phyloP scores from a whole-genome alignment of 2,329 filamentous ascomycete species.

The Pseudopyricularia javanii region DNA sequence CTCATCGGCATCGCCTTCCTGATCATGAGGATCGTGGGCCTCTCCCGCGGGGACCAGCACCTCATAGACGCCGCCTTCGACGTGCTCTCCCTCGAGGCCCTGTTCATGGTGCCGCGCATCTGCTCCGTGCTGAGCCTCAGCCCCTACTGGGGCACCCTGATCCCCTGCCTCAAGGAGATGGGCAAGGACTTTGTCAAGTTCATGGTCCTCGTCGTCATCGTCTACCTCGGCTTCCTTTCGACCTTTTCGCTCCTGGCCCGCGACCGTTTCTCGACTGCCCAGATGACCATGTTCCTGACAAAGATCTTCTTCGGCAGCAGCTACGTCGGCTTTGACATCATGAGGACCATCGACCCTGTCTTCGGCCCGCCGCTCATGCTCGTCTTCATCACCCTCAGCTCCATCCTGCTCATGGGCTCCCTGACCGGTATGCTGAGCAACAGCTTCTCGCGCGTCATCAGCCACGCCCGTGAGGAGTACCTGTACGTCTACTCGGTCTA shows the following conservation, averaged over 20 bases:
- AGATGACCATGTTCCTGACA: slow-evolving; percentile 66
- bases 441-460: slow-evolving; percentile 55
- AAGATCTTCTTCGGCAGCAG: slow-evolving; percentile 74
- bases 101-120: slow-evolving; percentile 82
- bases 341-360: slow-evolving; percentile 42
- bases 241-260: slow-evolving; percentile 73
- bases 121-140: slow-evolving; percentile 79
- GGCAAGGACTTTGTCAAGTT: slow-evolving; percentile 86
- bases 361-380: slow-evolving; percentile 53
- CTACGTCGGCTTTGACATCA: slow-evolving; percentile 61
- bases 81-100: slow-evolving; percentile 74
- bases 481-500: slow-evolving; percentile 62
- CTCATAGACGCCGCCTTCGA: slow-evolving; percentile 78
- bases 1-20: slow-evolving; percentile 41
- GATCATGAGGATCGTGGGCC: slow-evolving; percentile 51
- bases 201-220: slow-evolving; percentile 55
- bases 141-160: slow-evolving; percentile 80
- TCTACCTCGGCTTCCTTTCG: slow-evolving; percentile 81
- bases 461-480: slow-evolving; percentile 61
- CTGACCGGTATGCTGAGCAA: slow-evolving; percentile 69
- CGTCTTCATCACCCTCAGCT: slow-evolving; percentile 65
- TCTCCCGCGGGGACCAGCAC: slow-evolving; percentile 43
- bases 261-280: slow-evolving; percentile 47
- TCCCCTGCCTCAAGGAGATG: slow-evolving; percentile 90
- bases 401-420: slow-evolving; percentile 67